phyloP scores from a whole-genome alignment of 139 green algal genomes.

The Mesostigma viride region DNA sequence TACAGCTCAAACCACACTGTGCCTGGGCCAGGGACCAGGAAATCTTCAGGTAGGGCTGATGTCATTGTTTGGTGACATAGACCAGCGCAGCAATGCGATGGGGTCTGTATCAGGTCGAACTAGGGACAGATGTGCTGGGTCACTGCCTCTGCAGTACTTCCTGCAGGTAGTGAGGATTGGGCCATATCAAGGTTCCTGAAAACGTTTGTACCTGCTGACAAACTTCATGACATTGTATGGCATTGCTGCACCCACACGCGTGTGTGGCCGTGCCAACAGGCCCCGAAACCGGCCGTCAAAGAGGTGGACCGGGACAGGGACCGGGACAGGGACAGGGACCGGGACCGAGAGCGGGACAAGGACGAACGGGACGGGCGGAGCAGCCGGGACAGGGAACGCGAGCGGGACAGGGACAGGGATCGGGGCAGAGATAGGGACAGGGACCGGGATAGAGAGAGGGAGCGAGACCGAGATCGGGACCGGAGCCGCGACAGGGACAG shows the following conservation, averaged over 20 bases:
- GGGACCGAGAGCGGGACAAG: slow-evolving; percentile 17
- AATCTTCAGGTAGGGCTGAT: too few relatives aligned
- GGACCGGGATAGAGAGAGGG: not conserved
- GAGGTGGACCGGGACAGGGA: slow-evolving; percentile 4
- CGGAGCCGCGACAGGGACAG: slow-evolving; percentile 6
- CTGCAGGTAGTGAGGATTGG: not conserved
- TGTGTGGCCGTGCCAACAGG: not conserved
- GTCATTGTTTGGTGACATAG: too few relatives aligned
- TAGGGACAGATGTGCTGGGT: too few relatives aligned
- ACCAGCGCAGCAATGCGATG: too few relatives aligned
- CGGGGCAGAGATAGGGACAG: not conserved
- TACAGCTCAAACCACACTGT: too few relatives aligned
- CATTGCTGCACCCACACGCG: not conserved
- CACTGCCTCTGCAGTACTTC: too few relatives aligned
- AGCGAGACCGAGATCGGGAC: slow-evolving; percentile 15
- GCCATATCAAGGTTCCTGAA: not conserved
- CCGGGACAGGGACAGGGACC: slow-evolving; percentile 4
- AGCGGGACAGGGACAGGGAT: slow-evolving; percentile 2
- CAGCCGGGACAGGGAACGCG: too few relatives aligned
- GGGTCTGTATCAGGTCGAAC: too few relatives aligned
- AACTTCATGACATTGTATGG: not conserved
- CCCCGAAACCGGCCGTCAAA: not conserved
- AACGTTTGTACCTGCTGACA: not conserved
- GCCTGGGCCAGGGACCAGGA: too few relatives aligned
- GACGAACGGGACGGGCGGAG: too few relatives aligned